Conservation (phyloP, 176 grass and related monocot species). For the Oryza meyeriana region DNA sequence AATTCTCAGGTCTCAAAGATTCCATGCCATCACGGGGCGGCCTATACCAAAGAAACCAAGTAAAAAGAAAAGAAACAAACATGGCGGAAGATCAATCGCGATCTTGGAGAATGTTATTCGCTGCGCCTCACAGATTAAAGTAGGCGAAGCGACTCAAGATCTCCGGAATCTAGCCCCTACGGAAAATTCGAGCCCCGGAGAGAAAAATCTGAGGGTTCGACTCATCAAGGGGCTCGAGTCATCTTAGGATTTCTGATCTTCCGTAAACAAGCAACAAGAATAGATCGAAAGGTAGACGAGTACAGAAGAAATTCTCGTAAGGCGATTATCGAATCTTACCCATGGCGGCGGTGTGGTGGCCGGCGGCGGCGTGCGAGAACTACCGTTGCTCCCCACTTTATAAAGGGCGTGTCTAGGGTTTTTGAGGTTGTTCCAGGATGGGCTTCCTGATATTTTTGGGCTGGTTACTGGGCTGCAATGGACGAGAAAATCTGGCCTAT, state of each 20-base stretch:
- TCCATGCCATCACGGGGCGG: slow-evolving; percentile 75
- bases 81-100: neutral
- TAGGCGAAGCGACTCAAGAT: slow-evolving; percentile 89
- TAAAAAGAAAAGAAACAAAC: neutral
- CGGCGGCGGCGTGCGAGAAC: neutral
- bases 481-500: neutral
- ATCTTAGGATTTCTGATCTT: neutral
- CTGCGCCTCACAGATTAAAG: slow-evolving; percentile 46
- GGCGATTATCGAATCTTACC: neutral
- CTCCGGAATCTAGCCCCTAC: slow-evolving; percentile 58
- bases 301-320: neutral
- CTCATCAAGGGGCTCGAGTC: slow-evolving; percentile 60
- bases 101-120: slow-evolving; percentile 91
- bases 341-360: neutral
- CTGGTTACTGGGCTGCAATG: neutral
- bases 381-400: neutral
- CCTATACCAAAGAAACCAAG: neutral
- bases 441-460: neutral
- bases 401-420: slow-evolving; percentile 42
- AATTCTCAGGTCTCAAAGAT: slow-evolving; percentile 99
- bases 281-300: neutral
- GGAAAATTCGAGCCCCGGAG: slow-evolving; percentile 65
- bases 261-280: neutral
- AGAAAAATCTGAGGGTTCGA: slow-evolving; percentile 44
- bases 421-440: neutral